Percentiles rank a stretch among this genome's conserved stretches.
Conservation (phyloP, 2,329 filamentous ascomycete species). For the Aspergillus fijiensis region DNA sequence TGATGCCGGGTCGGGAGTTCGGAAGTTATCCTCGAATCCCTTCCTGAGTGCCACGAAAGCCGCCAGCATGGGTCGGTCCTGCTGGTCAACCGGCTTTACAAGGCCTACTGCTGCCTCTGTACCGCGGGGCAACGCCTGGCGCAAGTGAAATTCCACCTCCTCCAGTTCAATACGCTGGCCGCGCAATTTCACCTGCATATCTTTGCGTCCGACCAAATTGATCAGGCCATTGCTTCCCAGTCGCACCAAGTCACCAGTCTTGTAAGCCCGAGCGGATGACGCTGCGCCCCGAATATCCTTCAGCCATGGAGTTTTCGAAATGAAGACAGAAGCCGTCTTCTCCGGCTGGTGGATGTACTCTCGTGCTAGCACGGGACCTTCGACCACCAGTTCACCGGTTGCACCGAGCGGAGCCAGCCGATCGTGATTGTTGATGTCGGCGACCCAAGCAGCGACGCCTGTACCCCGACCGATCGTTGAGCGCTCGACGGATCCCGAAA, state of each 20-base stretch:
- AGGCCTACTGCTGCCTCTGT: conserved; percentile 10
- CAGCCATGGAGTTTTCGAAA: conserved; percentile 21
- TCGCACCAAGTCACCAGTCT: conserved; percentile 35
- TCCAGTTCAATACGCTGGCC: conserved; percentile 35
- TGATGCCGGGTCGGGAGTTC: not conserved
- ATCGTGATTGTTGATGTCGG: conserved; percentile 5
- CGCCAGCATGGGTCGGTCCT: conserved; percentile 13
- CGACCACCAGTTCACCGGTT: conserved; percentile 12
- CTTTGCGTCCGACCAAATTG: conserved; percentile 33
- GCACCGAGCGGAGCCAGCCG: conserved; percentile 12
- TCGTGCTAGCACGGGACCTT: conserved; percentile 16
- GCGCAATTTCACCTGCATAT: conserved; percentile 34
- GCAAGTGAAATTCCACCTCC: conserved; percentile 28
- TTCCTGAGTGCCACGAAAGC: conserved; percentile 12
- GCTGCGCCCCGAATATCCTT: not conserved
- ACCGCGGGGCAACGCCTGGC: conserved; percentile 2
- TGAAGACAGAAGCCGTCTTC: conserved; percentile 25
- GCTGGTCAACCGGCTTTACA: conserved; percentile 6
- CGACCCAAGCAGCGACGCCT: conserved; percentile 6
- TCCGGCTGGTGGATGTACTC: conserved; percentile 28
- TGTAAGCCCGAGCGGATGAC: conserved; percentile 26
- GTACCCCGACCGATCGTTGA: conserved; percentile 9
- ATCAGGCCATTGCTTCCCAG: conserved; percentile 30
- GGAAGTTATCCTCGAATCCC: conserved; percentile 9
- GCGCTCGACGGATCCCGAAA: conserved; percentile 5